Percentiles rank a stretch among this genome's conserved stretches.
Conservation (phyloP, 441 rosid genomes). For the Populus hybrid region DNA sequence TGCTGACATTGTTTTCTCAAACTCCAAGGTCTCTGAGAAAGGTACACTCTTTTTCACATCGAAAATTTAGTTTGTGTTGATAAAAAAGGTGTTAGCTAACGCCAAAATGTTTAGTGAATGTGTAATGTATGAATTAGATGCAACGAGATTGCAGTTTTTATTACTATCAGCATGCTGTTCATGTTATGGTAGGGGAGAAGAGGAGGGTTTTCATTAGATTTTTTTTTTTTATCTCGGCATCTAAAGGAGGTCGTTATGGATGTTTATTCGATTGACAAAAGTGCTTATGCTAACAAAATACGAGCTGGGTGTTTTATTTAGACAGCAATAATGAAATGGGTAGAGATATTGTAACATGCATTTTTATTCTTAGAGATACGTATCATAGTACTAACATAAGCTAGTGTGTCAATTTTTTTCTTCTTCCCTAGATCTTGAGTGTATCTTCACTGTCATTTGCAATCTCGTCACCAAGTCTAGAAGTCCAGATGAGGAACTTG, state of each 20-base stretch:
- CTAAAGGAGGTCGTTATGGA: too few species aligned
- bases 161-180: not conserved
- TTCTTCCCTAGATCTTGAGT: slow-evolving; percentile 72
- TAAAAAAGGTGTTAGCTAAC: too few species aligned
- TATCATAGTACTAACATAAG: slow-evolving; percentile 2
- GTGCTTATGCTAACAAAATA: too few species aligned
- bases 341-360: not conserved
- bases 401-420: not conserved
- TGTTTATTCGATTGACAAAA: too few species aligned
- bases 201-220: not conserved
- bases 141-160: not conserved
- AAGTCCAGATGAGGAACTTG: slow-evolving; percentile 57
- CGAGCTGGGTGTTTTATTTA: not conserved
- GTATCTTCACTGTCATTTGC: slow-evolving; percentile 92
- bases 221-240: too few species aligned
- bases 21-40: slow-evolving; percentile 91
- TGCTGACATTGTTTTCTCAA: slow-evolving; percentile 77
- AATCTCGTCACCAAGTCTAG: slow-evolving; percentile 67
- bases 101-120: not conserved
- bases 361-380: not conserved
- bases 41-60: slow-evolving; percentile 34
- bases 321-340: not conserved
- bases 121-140: not conserved
- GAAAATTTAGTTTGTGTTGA: not conserved
- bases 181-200: not conserved